Percentiles rank a stretch among this genome's conserved stretches.
Evolutionary conservation across 768 basidiomycete species (phyloP).

Genomic region (Mycena amicta): DNA sequence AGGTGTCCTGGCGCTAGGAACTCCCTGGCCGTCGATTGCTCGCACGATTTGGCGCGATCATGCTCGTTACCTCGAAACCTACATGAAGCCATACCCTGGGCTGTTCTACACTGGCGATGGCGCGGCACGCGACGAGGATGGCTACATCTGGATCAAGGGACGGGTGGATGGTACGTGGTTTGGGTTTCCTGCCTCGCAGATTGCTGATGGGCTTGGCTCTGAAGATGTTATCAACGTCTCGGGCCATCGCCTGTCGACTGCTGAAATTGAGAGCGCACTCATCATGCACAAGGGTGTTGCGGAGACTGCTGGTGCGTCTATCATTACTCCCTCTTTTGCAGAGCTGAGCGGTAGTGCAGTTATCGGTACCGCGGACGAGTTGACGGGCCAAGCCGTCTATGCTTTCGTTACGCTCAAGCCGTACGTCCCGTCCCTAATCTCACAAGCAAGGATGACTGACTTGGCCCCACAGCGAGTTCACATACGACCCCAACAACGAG

Average conservation of each 20-base stretch:
- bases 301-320: constrained; percentile 74
- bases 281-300: constrained; percentile 95
- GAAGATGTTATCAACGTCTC: constrained; percentile 97
- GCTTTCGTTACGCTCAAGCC: constrained; percentile 96
- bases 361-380: constrained; percentile 82
- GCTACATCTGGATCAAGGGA: constrained; percentile 99
- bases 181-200: constrained; percentile 8
- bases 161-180: constrained; percentile 79
- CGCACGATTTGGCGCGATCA: constrained; percentile 92
- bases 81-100: constrained; percentile 81
- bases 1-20: constrained; percentile 84
- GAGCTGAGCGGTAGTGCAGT: constrained; percentile 39
- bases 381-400: constrained; percentile 92
- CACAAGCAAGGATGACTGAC: no score
- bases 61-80: constrained; percentile 66
- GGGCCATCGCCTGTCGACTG: constrained; percentile 94
- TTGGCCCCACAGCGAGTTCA: constrained; percentile 68
- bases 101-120: constrained; percentile 98
- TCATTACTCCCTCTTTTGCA: not conserved
- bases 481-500: constrained; percentile 73
- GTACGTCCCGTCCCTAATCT: no score
- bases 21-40: constrained; percentile 95
- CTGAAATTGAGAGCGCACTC: constrained; percentile 96
- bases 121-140: constrained; percentile 89
- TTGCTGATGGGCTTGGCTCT: not conserved